These are phyloP conservation scores for Alternaria hordeiaustralica DNA, from an alignment of 2,329 filamentous ascomycete genomes.

Conservation along the genomic window DNA sequence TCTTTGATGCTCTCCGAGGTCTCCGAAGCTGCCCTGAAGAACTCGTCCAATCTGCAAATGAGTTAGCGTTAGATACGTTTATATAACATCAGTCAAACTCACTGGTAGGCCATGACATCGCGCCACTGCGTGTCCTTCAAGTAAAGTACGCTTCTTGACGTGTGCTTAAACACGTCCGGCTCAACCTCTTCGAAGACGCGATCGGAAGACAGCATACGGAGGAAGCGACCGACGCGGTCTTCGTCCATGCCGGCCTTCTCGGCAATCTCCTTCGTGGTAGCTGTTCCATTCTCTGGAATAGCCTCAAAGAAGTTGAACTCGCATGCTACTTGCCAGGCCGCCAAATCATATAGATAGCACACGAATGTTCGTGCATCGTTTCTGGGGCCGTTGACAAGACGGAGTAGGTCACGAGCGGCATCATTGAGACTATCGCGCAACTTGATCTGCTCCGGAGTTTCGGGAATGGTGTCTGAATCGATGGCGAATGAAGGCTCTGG, in stretches of 20 bases:
- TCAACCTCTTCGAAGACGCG: conserved; percentile 25
- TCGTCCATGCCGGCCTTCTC: conserved; percentile 19
- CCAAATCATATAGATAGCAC: conserved; percentile 24
- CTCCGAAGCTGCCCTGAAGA: conserved; percentile 35
- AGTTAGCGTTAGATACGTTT: not conserved
- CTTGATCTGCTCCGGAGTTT: conserved; percentile 13
- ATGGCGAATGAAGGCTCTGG: conserved; percentile 21
- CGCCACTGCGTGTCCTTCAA: conserved; percentile 19
- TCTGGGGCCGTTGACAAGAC: conserved; percentile 27
- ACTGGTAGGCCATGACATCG: conserved; percentile 24
- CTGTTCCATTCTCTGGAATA: conserved; percentile 14
- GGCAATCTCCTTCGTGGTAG: conserved; percentile 17
- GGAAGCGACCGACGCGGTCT: conserved; percentile 18
- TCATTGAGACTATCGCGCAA: conserved; percentile 24
- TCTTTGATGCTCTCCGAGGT: conserved; percentile 17
- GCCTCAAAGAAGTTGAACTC: conserved; percentile 24
- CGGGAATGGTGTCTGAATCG: conserved; percentile 11
- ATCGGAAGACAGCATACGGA: conserved; percentile 23
- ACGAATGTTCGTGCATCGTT: conserved; percentile 20
- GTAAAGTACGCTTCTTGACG: conserved; percentile 15
- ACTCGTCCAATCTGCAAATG: conserved; percentile 31
- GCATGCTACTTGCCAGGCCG: conserved; percentile 28
- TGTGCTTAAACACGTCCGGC: conserved; percentile 28
- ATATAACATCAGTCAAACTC: not conserved
- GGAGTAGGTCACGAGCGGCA: conserved; percentile 26